phyloP scores from a whole-genome alignment of 164 flowering plant genomes.

The Hamamelis virginiana region DNA sequence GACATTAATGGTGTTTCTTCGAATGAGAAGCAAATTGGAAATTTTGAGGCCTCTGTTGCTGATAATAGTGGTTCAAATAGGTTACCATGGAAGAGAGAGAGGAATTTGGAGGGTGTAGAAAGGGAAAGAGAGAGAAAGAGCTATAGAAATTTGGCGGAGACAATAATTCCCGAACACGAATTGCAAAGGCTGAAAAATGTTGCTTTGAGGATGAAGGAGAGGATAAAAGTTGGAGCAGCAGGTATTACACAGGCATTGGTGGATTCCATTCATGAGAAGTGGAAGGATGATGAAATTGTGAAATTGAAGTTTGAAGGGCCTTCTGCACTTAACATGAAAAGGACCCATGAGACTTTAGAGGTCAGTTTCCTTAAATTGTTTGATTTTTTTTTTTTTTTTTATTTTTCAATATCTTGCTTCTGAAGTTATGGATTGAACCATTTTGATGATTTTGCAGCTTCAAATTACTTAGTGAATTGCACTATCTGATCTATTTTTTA shows the following conservation, averaged over 20 bases:
- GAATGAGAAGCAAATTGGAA: constrained; percentile 12
- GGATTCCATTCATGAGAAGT: constrained; percentile 69
- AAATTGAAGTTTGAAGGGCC: constrained; percentile 84
- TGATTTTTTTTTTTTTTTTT: neutral
- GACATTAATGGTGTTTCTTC: constrained; percentile 2
- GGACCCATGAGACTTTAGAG: constrained; percentile 79
- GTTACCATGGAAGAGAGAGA: constrained; percentile 50
- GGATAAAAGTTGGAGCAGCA: constrained; percentile 65
- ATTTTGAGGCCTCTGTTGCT: constrained; percentile 11
- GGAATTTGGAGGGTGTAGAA: constrained; percentile 15
- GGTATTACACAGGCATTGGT: constrained; percentile 82
- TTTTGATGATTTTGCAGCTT: neutral
- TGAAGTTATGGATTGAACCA: neutral
- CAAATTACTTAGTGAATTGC: neutral
- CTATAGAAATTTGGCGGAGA: constrained; percentile 65
- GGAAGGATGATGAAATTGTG: constrained; percentile 83
- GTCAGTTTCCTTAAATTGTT: constrained; percentile 35
- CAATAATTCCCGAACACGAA: constrained; percentile 64
- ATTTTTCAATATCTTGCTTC: neutral
- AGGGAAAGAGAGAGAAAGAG: constrained; percentile 35
- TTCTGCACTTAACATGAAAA: constrained; percentile 65
- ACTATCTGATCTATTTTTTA: neutral
- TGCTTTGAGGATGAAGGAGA: constrained; percentile 72
- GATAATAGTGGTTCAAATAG: constrained; percentile 17
- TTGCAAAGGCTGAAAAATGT: constrained; percentile 72